A percentile compares a stretch with the other conserved stretches of the same genome.
These are phyloP conservation scores for Yarrowia sp. DNA, from an alignment of 805 yeast genomes.

Conservation along the genomic window DNA sequence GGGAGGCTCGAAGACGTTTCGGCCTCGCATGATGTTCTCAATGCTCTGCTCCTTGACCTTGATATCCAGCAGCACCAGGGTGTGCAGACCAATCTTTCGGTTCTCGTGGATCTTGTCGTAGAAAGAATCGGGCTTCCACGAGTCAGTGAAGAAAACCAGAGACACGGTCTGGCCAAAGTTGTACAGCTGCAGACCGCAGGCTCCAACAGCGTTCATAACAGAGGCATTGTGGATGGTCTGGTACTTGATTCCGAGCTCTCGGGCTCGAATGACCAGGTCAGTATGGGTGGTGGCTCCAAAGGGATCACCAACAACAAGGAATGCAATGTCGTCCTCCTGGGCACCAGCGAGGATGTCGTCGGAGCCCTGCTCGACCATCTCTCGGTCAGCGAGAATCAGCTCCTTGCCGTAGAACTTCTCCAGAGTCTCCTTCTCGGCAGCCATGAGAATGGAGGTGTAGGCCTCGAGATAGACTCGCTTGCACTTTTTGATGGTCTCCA, in stretches of 20 bases:
- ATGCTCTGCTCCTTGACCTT: slow-evolving; percentile 96
- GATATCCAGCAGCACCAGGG: slow-evolving; percentile 82
- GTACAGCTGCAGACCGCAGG: slow-evolving; percentile 92
- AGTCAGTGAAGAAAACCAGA: slow-evolving; percentile 89
- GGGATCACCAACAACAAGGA: slow-evolving; percentile 95
- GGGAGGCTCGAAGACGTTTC: slow-evolving; percentile 92
- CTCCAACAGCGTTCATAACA: slow-evolving; percentile 97
- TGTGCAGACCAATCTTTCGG: slow-evolving; percentile 85
- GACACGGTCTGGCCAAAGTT: slow-evolving; percentile 98
- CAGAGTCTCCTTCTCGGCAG: slow-evolving; percentile 70
- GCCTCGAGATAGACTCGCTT: slow-evolving; percentile 93
- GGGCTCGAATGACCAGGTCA: slow-evolving; percentile 86
- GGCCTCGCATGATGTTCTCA: slow-evolving; percentile 90
- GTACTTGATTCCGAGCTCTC: slow-evolving; percentile 73
- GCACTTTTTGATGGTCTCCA: slow-evolving; percentile 78
- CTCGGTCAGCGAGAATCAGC: slow-evolving; percentile 88
- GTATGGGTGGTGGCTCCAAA: slow-evolving; percentile 99
- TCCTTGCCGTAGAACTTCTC: slow-evolving; percentile 84
- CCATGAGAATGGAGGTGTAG: slow-evolving; percentile 92
- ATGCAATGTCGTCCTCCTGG: slow-evolving; percentile 79
- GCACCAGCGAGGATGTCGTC: slow-evolving; percentile 80
- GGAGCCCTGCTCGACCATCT: slow-evolving; percentile 85
- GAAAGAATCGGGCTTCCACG: slow-evolving; percentile 96
- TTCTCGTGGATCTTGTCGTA: slow-evolving; percentile 87
- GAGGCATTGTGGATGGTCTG: slow-evolving; percentile 93